A percentile compares a stretch with the other conserved stretches of the same genome.
Conservation (phyloP, 1,139 yeast genomes). For the Kurtzmaniella natalensis region DNA sequence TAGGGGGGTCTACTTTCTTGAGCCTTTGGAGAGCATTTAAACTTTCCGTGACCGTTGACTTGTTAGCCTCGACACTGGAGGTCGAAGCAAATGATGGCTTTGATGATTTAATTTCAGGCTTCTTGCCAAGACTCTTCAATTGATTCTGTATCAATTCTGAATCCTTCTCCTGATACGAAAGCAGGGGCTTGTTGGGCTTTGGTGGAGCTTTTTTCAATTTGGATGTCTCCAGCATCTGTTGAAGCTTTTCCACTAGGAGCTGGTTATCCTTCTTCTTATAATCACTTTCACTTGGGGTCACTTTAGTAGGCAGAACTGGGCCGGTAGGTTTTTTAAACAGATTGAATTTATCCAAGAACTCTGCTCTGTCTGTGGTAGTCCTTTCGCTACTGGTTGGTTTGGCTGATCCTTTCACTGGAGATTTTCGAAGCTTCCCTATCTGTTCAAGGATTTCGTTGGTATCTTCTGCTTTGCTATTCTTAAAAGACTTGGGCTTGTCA, state of each 20-base stretch:
- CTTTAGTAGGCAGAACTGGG: too few species aligned
- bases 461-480: conserved; percentile 4
- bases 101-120: conserved; percentile 13
- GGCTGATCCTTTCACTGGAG: conserved; percentile 3
- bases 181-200: conserved; percentile 4
- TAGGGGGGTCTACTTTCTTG: conserved; percentile 6
- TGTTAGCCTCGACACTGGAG: too few species aligned
- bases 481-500: too few species aligned
- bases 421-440: conserved; percentile 5
- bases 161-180: conserved; percentile 20
- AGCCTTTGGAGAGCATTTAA: conserved; percentile 12
- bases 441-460: conserved; percentile 3
- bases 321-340: conserved; percentile 1
- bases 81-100: conserved; percentile 14
- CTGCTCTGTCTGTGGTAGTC: conserved; percentile 2
- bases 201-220: conserved; percentile 4
- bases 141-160: conserved; percentile 21
- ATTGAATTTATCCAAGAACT: conserved; percentile 3
- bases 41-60: too few species aligned
- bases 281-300: neutral
- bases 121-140: conserved; percentile 11
- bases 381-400: neutral
- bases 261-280: conserved; percentile 23
- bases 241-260: conserved; percentile 19
- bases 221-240: conserved; percentile 12